These are phyloP conservation scores for Tolypocladium amazonense DNA, from an alignment of 2,329 filamentous ascomycete genomes.

Conservation along the genomic window DNA sequence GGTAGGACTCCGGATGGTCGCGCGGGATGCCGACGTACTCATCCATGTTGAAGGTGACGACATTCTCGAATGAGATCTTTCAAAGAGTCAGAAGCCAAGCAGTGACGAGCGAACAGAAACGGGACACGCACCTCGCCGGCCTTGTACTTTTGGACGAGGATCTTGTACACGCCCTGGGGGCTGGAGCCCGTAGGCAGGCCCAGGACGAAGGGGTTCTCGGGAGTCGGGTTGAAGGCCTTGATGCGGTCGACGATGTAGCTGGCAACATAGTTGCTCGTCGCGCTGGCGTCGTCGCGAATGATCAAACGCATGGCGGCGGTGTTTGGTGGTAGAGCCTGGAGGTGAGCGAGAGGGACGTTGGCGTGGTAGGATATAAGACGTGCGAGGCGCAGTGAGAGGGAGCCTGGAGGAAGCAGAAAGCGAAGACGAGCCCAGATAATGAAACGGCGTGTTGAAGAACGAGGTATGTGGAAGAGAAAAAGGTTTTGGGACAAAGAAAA, in stretches of 20 bases:
- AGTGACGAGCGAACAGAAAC: conserved; percentile 6
- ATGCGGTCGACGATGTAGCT: conserved; percentile 78
- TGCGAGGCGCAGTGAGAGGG: neutral
- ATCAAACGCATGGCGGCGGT: conserved; percentile 62
- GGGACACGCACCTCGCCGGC: conserved; percentile 39
- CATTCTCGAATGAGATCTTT: conserved; percentile 74
- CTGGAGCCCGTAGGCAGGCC: conserved; percentile 77
- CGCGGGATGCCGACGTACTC: conserved; percentile 78
- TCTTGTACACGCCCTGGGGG: conserved; percentile 66
- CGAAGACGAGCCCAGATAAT: neutral
- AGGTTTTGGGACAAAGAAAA: neutral
- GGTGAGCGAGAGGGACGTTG: neutral
- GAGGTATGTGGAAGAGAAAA: neutral
- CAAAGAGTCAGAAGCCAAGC: neutral
- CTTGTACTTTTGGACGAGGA: conserved; percentile 62
- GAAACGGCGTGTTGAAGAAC: neutral
- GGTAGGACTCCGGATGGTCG: conserved; percentile 77
- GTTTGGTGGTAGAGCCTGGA: conserved; percentile 8
- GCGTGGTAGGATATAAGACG: neutral
- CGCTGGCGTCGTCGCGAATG: conserved; percentile 60
- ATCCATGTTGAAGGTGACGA: conserved; percentile 91
- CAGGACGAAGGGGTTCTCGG: conserved; percentile 66
- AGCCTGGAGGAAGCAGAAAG: neutral
- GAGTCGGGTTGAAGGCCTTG: conserved; percentile 62
- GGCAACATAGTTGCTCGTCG: conserved; percentile 66